Conservation (phyloP, 441 rosid species). For the California macrophylla region DNA sequence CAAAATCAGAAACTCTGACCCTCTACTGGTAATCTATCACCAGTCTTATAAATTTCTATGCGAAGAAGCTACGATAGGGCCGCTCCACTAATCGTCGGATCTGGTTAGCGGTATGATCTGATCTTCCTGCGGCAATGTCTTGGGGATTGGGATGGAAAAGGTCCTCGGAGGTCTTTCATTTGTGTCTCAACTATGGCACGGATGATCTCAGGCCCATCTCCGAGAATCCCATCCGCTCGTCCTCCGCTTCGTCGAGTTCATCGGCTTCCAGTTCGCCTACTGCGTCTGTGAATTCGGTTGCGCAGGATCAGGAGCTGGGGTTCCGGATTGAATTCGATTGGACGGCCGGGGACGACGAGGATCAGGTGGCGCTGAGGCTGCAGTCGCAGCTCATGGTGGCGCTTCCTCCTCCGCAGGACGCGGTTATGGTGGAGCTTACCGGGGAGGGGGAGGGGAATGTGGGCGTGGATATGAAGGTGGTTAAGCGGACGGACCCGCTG, state of each 20-base stretch:
- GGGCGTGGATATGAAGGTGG: conserved; percentile 58
- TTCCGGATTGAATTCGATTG: conserved; percentile 75
- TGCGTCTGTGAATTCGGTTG: background rate
- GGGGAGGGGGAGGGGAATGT: conserved; percentile 27
- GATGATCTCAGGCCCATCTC: conserved; percentile 39
- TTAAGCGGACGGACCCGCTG: conserved; percentile 69
- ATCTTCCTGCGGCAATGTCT: background rate
- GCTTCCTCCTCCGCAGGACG: conserved; percentile 70
- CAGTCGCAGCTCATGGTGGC: conserved; percentile 94
- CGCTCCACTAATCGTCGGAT: background rate
- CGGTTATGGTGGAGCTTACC: conserved; percentile 49
- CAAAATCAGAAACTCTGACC: background rate
- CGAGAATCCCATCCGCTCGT: conserved; percentile 39
- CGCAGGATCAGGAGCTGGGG: conserved; percentile 56
- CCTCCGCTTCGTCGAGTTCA: conserved; percentile 22
- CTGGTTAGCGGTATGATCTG: background rate
- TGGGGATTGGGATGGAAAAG: conserved; percentile 93
- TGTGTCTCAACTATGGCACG: conserved; percentile 56
- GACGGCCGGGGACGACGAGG: conserved; percentile 86
- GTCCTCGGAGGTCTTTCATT: conserved; percentile 65
- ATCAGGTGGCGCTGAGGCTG: conserved; percentile 65
- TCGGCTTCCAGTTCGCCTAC: conserved; percentile 15
- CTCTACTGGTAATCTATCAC: background rate
- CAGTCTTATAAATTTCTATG: background rate
- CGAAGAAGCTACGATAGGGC: background rate